Conservation (phyloP, 805 yeast species). For the Hyphopichia homilentoma region DNA sequence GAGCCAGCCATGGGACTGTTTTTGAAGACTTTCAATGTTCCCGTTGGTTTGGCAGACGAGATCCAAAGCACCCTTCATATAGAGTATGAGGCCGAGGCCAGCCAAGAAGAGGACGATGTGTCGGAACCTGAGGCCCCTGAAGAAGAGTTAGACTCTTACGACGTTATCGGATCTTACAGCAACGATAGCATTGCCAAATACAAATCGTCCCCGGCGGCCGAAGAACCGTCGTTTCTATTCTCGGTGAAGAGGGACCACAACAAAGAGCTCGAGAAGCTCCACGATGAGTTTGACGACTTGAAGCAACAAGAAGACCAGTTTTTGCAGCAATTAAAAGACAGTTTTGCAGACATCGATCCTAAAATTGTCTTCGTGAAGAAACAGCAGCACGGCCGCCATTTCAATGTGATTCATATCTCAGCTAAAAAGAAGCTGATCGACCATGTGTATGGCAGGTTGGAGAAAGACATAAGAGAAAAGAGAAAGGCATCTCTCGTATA, state of each 20-base stretch:
- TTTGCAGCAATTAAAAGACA: conserved; percentile 17
- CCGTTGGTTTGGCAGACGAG: conserved; percentile 36
- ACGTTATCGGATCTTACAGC: conserved; percentile 12
- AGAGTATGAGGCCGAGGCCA: conserved; percentile 7
- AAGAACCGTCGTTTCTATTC: conserved; percentile 13
- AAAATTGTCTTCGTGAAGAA: conserved; percentile 24
- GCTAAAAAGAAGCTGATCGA: conserved; percentile 34
- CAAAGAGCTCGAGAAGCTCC: conserved; percentile 26
- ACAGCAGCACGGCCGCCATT: conserved; percentile 25
- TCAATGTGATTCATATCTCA: conserved; percentile 46
- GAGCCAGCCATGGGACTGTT: conserved; percentile 22
- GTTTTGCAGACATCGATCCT: conserved; percentile 27
- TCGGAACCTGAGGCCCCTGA: conserved; percentile 3
- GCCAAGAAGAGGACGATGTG: conserved; percentile 1
- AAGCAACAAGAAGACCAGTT: conserved; percentile 20
- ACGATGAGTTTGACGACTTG: conserved; percentile 25
- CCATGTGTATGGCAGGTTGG: conserved; percentile 13
- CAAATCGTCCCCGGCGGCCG: conserved; percentile 9
- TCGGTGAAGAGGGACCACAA: conserved; percentile 35
- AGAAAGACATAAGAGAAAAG: conserved; percentile 23
- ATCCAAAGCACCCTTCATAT: conserved; percentile 34
- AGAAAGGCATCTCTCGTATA: conserved; percentile 44
- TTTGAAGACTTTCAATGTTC: conserved; percentile 30
- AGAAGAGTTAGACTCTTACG: conserved; percentile 5
- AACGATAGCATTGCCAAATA: conserved; percentile 18